These are phyloP conservation scores for Chondrostereum purpureum DNA, from an alignment of 1,284 basidiomycete genomes.

Conservation along the genomic window DNA sequence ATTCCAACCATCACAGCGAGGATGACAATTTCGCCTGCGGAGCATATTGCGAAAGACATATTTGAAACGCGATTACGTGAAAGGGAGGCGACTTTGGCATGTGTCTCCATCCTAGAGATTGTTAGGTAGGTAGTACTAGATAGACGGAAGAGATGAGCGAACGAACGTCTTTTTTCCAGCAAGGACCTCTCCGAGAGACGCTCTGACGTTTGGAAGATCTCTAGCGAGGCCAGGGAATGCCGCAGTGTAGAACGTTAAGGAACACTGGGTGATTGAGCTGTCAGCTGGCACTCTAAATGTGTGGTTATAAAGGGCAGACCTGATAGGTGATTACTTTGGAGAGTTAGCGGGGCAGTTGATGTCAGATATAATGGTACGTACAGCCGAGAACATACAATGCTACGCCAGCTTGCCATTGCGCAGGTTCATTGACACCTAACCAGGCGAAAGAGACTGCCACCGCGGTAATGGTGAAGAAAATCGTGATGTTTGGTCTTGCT, in stretches of 20 bases:
- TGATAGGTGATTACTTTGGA: slow-evolving; percentile 75
- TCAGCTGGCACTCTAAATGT: slow-evolving; percentile 2
- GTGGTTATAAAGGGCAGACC: slow-evolving; percentile 22
- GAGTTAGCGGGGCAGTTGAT: no score
- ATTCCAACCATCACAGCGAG: slow-evolving; percentile 76
- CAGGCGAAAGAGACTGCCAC: slow-evolving; percentile 71
- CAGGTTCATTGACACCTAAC: slow-evolving; percentile 63
- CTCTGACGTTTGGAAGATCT: slow-evolving; percentile 63
- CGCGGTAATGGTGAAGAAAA: slow-evolving; percentile 65
- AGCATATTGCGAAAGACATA: slow-evolving; percentile 70
- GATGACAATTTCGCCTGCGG: slow-evolving; percentile 65
- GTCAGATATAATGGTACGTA: slow-evolving; percentile 33
- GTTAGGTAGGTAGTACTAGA: slow-evolving; percentile 2
- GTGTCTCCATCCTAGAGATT: slow-evolving; percentile 43
- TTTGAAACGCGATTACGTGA: slow-evolving; percentile 76
- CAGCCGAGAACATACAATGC: slow-evolving; percentile 72
- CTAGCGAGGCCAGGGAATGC: slow-evolving; percentile 76
- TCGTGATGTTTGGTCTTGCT: slow-evolving; percentile 69
- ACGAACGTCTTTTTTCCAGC: slow-evolving; percentile 41
- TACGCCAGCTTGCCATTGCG: slow-evolving; percentile 64
- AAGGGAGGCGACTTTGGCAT: slow-evolving; percentile 59
- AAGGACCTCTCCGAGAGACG: slow-evolving; percentile 35
- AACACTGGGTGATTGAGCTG: slow-evolving; percentile 35
- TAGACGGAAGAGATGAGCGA: background rate
- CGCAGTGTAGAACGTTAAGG: slow-evolving; percentile 79